phyloP scores from a whole-genome alignment of 176 grass and related monocot genomes.

The Rhipidocladum racemiflorum region DNA sequence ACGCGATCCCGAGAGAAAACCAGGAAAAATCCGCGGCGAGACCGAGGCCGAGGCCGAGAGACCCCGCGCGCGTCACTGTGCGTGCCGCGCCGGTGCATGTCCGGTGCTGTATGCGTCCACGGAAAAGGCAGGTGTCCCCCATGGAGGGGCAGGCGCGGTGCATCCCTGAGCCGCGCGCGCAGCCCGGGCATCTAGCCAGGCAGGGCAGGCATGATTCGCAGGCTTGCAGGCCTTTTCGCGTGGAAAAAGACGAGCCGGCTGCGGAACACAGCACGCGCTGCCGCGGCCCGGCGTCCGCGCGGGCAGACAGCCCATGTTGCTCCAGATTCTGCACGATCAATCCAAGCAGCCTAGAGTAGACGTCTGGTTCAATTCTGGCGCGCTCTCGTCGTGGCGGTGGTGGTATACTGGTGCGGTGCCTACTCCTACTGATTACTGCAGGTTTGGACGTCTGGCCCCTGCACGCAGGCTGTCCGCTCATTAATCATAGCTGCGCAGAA shows the following conservation, averaged over 20 bases:
- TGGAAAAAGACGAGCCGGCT: conserved; percentile 38
- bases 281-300: background rate
- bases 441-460: background rate
- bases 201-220: conserved; percentile 15
- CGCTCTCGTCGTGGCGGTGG: background rate
- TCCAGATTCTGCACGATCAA: conserved; percentile 35
- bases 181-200: background rate
- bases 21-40: background rate
- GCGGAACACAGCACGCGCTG: background rate
- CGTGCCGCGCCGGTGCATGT: background rate
- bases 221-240: conserved; percentile 10
- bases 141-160: conserved; percentile 29
- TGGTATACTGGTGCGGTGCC: background rate
- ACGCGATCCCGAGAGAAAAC: background rate
- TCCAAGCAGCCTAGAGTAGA: background rate
- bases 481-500: background rate
- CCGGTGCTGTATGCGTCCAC: conserved; percentile 18
- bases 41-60: too few species aligned
- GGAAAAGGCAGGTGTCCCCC: conserved; percentile 39
- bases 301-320: conserved; percentile 40
- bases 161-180: background rate
- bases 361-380: background rate
- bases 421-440: background rate
- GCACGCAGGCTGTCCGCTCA: background rate
- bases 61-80: background rate